Percentiles rank a stretch among this genome's conserved stretches.
These are phyloP conservation scores for Lachancea thermotolerans DNA, from an alignment of 805 yeast genomes.

Conservation along the genomic window DNA sequence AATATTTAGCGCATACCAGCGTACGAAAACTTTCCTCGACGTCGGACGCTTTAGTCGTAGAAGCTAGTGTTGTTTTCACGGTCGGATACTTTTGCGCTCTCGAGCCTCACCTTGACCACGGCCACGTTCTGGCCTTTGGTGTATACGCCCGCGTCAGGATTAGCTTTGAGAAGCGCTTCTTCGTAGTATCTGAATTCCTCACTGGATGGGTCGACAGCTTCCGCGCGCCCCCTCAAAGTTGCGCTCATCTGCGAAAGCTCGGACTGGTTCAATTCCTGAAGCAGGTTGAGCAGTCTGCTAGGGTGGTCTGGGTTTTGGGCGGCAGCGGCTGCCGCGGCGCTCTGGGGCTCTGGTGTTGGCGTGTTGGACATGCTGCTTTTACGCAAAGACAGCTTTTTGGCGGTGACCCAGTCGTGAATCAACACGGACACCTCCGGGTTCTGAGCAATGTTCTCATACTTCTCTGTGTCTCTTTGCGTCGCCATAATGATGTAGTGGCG, in stretches of 20 bases:
- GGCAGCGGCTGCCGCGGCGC: conserved; percentile 1
- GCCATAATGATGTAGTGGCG: conserved; percentile 58
- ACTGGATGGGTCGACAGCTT: conserved; percentile 39
- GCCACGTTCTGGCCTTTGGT: conserved; percentile 58
- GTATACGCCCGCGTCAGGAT: conserved; percentile 65
- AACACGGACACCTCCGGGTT: conserved; percentile 79
- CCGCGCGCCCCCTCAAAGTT: conserved; percentile 69
- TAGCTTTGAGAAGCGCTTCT: conserved; percentile 50
- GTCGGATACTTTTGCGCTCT: conserved; percentile 73
- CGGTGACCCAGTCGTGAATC: conserved; percentile 86
- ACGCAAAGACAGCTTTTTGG: conserved; percentile 37
- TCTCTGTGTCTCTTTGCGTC: conserved; percentile 64
- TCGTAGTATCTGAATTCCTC: conserved; percentile 56
- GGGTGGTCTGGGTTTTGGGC: conserved; percentile 27
- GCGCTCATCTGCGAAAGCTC: conserved; percentile 78
- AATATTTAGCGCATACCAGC: too few relatives aligned
- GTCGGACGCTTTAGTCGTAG: conserved; percentile 19
- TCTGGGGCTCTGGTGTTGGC: conserved; percentile 20
- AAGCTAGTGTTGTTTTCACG: conserved; percentile 49
- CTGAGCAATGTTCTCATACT: conserved; percentile 56
- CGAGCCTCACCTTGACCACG: conserved; percentile 57
- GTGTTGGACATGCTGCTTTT: conserved; percentile 25
- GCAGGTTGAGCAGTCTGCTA: conserved; percentile 47
- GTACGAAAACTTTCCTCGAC: background rate
- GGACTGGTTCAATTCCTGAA: conserved; percentile 70